phyloP scores from a whole-genome alignment of 2,329 filamentous ascomycete genomes.

The Talaromyces sp. region DNA sequence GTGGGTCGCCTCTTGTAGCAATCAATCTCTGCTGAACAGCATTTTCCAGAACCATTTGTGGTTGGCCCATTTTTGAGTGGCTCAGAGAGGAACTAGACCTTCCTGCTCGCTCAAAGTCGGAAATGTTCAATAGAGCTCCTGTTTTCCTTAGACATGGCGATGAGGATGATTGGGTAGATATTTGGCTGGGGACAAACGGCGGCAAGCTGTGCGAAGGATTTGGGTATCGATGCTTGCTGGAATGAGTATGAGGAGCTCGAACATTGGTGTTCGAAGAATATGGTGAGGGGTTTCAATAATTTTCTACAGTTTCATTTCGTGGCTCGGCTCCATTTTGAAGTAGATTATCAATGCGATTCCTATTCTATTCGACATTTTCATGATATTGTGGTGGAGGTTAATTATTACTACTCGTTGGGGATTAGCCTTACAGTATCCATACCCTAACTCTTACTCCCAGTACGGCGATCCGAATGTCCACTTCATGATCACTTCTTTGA shows the following conservation, averaged over 20 bases:
- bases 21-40: background rate
- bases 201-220: background rate
- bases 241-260: background rate
- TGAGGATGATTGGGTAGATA: background rate
- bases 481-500: background rate
- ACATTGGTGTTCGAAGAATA: background rate
- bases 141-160: conserved; percentile 2
- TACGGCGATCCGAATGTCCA: background rate
- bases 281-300: background rate
- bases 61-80: background rate
- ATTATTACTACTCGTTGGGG: background rate
- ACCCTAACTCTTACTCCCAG: background rate
- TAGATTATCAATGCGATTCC: too few species aligned
- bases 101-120: conserved; percentile 2
- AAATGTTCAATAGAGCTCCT: background rate
- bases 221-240: background rate
- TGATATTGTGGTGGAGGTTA: background rate
- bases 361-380: background rate
- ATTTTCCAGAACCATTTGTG: background rate
- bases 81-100: conserved; percentile 2
- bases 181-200: background rate
- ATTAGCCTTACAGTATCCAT: background rate
- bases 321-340: background rate
- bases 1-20: too few species aligned
- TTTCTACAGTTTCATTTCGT: background rate